A percentile compares a stretch with the other conserved stretches of the same genome.
Conservation (phyloP, 2,329 filamentous ascomycete species). For the Pseudogymnoascus sp. region DNA sequence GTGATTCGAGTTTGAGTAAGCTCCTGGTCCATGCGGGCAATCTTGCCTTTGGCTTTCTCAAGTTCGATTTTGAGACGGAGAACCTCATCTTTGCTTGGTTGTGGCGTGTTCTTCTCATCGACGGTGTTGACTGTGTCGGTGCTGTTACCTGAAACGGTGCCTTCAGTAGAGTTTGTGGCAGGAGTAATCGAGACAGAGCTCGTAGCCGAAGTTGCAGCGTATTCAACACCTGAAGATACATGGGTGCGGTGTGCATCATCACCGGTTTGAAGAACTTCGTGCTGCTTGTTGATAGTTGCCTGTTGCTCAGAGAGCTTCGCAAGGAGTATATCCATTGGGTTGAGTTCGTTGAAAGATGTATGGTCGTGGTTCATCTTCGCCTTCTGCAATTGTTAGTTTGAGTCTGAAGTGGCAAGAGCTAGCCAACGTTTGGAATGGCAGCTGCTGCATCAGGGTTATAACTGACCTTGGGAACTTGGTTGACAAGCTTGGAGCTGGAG, state of each 20-base stretch:
- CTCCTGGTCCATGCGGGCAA: constrained; percentile 64
- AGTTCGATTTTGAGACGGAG: constrained; percentile 63
- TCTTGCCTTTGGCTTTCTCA: constrained; percentile 60
- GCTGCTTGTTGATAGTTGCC: constrained; percentile 49
- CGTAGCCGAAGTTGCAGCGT: constrained; percentile 41
- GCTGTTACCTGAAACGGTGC: constrained; percentile 37
- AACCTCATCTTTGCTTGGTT: constrained; percentile 46
- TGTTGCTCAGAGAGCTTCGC: constrained; percentile 69
- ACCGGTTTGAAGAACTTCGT: constrained; percentile 40
- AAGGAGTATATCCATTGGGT: constrained; percentile 63
- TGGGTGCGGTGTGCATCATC: constrained; percentile 23
- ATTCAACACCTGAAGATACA: constrained; percentile 32
- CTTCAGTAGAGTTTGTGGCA: constrained; percentile 45
- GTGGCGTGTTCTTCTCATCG: constrained; percentile 31
- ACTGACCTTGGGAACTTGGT: constrained; percentile 47
- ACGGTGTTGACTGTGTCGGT: constrained; percentile 45
- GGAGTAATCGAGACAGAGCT: constrained; percentile 57
- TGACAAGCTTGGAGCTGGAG: constrained; percentile 46
- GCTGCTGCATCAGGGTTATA: constrained; percentile 2
- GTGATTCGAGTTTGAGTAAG: constrained; percentile 55
- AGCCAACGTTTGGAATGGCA: background rate
- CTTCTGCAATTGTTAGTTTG: constrained; percentile 34
- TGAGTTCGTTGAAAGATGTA: constrained; percentile 32
- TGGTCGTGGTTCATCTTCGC: constrained; percentile 41
- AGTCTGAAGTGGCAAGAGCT: background rate